Evolutionary conservation across 345 rosid genomes (phyloP), one percentile per base, ranked within the genome.

Genomic region (Theobroma cacao): DNA sequence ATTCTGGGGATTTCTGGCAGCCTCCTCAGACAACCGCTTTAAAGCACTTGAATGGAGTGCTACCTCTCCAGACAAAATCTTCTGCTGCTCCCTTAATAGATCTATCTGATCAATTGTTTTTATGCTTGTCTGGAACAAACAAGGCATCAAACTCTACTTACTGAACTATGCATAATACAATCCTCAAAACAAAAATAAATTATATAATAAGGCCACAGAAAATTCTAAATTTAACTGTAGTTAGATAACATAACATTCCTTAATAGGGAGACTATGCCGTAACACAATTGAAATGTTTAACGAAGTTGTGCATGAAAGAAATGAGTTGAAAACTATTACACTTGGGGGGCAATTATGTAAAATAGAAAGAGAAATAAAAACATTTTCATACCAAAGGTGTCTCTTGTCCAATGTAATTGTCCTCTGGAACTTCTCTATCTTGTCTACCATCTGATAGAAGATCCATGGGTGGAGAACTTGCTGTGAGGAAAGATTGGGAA

Each of bases 21-120:
- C 93, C 64, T 92, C 94, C 79, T 96, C 92, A 33, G 91, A 87
- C 81, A 96, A 84, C 79, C 92, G 87, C 87, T 92, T 96, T 73
- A 96, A 83, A 78, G 94, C 89, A 88, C 99, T 96, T 78, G 90
- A 89, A 85, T 92, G 94, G 40, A 91, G 86, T 41, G 93, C 97
- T 78, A 87, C 91, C 82, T 90, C 99, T 61, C 97, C 99, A 5
- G 91, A 88, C 83, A 96, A 85, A 84, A 94, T 90, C 85, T 96
- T 94, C 80, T 89, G 98, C 67, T 96, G 98, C 85, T 94, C 98
- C 90, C 93, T 89, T 79, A 94, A 82, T 68, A 96, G 97, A 81
- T 94, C 95, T 71, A 94, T 82, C 85, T 92, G 97, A 82, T 94
- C 97, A 50, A 86, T 85, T 79, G 95, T 84, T 86, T 88, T 91